Base-by-base conservation (phyloP, 305 asterid species). In the Rubia tinctorum region DNA sequence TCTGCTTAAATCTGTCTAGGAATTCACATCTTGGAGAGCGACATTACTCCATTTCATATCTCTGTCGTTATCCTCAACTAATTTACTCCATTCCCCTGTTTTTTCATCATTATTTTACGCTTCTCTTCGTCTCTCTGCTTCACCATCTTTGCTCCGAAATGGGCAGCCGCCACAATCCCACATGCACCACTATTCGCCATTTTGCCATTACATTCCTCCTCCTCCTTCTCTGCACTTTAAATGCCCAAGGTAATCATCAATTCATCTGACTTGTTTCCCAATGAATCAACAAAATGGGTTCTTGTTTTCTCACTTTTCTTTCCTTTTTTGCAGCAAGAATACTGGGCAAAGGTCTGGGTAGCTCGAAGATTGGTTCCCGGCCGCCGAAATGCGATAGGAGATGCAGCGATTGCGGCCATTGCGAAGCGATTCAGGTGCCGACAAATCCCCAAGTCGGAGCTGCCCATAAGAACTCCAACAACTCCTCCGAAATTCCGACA, bases 361-460 rank as follows among this genome's bases (percentile, higher is more conserved):
- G 86, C 75, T 84, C 81, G 11, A 83, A 80, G 64, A 86, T 92
- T 55, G 96, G 98, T 6, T 92, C 98, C 2, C 68, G 84, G 82
- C 96, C 98, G 30, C 98, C 96, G 34, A 84, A 86, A 40, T 92
- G 98, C 79, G 89, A 88, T 7, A 79, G 83, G 76, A 78, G 87
- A 58, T 92, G 96, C 80, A 80, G 74, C 71, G 61, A 82, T 51
- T 87, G 98, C 47, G 81, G 73, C 43, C 92, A 83, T 14, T 92
- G 98, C 67, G 89, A 87, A 73, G 96, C 98, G 58, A 86, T 92
- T 49, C 98, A 92, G 75, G 96, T 92, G 13, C 98, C 97, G 2
- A 85, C 92, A 10, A 92, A 83, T 65, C 93, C 92, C 6, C 90
- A 76, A 15, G 51, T 69, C 25, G 79, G 69, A 59, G 75, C 53